Base-by-base conservation (phyloP, 164 flowering plant genomes). In the Annona cherimola region DNA sequence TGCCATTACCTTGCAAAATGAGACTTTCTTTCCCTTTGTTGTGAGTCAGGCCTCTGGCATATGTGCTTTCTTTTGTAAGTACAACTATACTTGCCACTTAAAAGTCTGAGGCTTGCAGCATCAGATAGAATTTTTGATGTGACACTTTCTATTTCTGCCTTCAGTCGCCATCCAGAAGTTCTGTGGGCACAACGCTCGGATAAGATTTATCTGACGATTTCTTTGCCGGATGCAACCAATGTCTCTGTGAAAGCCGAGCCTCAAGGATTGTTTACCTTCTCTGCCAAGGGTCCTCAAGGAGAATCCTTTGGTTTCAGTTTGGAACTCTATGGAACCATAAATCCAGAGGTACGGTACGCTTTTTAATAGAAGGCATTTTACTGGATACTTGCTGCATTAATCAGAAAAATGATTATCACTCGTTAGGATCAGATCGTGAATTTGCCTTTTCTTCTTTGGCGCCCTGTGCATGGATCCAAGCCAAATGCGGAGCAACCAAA, bases 161-260 rank as follows among this genome's bases (percentile, higher is more conserved):
- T 41, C 86, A 87, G 94, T 81, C 88, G 89, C 42, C 85, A 88
- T 45, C 97, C 99, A 18, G 94, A 87, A 76, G 95, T 95, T 75
- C 86, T 88, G 41, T 94, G 99, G 99, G 99, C 99, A 41, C 97
- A 95, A 76, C 86, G 97, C 20, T 85, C 93, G n/a, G 93, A 91
- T 61, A 91, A 84, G 82, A 81, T 95, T 4, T 91, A 88, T 81
- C 79, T 95, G 45, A 91, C 99, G 14, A 73, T 95, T 12, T 84
- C 94, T 43, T 74, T 95, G 61, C 94, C 96, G 2, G 98, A 95
- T 81, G 94, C 97, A 6, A 90, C 82, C 71, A 84, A 93, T 72
- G 82, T 93, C 35, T 79, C 83, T 2, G 86, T 93, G 46, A 90
- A 87, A 69, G 83, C 83, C 71, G 98, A 95, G 76, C 85, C 90